Conservation (phyloP, 768 basidiomycete species). For the Pluteus cervinus region DNA sequence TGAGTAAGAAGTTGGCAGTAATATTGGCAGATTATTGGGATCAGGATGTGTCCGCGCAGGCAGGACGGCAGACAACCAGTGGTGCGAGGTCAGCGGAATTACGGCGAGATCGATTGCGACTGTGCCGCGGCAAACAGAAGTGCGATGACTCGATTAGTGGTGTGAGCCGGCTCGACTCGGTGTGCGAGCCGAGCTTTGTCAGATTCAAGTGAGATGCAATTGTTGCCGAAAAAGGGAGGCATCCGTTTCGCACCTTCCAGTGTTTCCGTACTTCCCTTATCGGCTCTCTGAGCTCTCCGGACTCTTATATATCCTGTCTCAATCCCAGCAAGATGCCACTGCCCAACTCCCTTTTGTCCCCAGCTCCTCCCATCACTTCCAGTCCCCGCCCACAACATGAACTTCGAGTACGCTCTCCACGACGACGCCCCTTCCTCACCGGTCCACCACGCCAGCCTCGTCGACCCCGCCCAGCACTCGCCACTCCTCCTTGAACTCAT, state of each 20-base stretch:
- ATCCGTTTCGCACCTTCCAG: slow-evolving; percentile 12
- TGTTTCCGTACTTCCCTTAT: slow-evolving; percentile 26
- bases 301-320: slow-evolving; percentile 25
- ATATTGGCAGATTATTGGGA: too few relatives aligned
- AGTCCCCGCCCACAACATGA: slow-evolving; percentile 19
- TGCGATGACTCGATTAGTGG: too few relatives aligned
- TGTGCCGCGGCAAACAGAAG: too few relatives aligned
- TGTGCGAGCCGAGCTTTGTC: too few relatives aligned
- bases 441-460: slow-evolving; percentile 44
- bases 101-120: too few relatives aligned
- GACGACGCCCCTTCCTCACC: slow-evolving; percentile 24
- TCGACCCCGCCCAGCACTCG: slow-evolving; percentile 58
- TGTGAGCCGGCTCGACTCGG: too few relatives aligned
- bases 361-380: slow-evolving; percentile 15
- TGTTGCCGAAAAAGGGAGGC: slow-evolving; percentile 5
- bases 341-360: slow-evolving; percentile 14
- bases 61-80: too few relatives aligned
- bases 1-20: too few relatives aligned
- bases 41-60: too few relatives aligned
- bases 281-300: slow-evolving; percentile 26
- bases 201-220: too few relatives aligned
- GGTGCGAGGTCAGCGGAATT: too few relatives aligned
- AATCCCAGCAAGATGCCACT: slow-evolving; percentile 13
- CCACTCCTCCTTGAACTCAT: slow-evolving; percentile 65
- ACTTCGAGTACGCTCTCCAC: too few relatives aligned